Evolutionary conservation across 176 grass and related monocot species (phyloP).

Genomic region (Oryza punctata): DNA sequence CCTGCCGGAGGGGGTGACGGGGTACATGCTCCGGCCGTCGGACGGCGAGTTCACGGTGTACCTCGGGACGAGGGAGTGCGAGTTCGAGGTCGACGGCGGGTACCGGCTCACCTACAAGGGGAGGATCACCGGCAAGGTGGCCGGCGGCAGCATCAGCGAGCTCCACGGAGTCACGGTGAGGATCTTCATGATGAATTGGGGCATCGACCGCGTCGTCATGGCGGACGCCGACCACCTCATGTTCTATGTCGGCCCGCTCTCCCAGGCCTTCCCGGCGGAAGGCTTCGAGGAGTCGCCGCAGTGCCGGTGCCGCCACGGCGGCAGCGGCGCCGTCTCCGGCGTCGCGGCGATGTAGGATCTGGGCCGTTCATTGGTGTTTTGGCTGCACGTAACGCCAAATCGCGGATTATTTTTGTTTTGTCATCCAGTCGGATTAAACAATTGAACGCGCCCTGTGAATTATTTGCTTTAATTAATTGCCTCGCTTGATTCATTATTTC

Average conservation of each 20-base stretch:
- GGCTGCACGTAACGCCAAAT: too few relatives aligned
- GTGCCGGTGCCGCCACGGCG: constrained; percentile 33
- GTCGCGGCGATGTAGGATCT: constrained; percentile 35
- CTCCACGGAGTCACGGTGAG: constrained; percentile 53
- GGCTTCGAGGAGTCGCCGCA: constrained; percentile 50
- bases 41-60: constrained; percentile 62
- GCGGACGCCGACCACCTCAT: constrained; percentile 37
- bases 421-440: too few relatives aligned
- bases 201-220: constrained; percentile 50
- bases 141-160: constrained; percentile 34
- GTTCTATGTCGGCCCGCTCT: constrained; percentile 65
- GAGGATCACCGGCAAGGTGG: constrained; percentile 46
- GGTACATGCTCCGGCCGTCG: constrained; percentile 40
- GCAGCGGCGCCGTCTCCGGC: not conserved
- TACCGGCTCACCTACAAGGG: constrained; percentile 54
- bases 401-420: too few relatives aligned
- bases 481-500: too few relatives aligned
- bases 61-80: constrained; percentile 39
- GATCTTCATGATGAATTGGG: constrained; percentile 50
- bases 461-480: too few relatives aligned
- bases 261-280: constrained; percentile 47
- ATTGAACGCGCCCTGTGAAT: too few relatives aligned
- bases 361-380: not conserved
- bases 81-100: constrained; percentile 51
- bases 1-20: constrained; percentile 55